Base-by-base conservation (phyloP, 2,329 filamentous ascomycete genomes). In the Alternaria sp. region DNA sequence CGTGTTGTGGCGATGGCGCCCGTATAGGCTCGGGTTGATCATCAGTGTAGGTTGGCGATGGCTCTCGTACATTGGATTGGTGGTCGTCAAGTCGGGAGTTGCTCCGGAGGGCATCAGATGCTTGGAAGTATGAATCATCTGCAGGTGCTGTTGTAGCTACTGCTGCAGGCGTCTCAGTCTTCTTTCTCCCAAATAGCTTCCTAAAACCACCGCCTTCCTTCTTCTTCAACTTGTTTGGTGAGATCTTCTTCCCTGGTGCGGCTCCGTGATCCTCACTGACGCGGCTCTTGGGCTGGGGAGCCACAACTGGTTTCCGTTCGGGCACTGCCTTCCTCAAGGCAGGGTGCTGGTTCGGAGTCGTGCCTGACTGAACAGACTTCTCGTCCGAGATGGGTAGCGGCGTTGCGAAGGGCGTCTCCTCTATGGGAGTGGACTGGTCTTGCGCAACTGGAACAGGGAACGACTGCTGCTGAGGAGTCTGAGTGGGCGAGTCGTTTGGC, bases 171-270 rank as follows among this genome's bases (percentile, higher is more conserved):
- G 60, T 59, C 9, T 77, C 73, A 3, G 65, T 66, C 65, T 78
- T 78, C 62, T 79, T 80, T 63, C 75, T 77, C 5, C 74, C 75
- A 51, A 80, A 80, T 2, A 81, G 59, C 66, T 78, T 80, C 55
- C 77, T 75, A 65, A 80, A 77, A 2, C 78, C 78, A 48, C 75
- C 73, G 28, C 72, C 71, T 26, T 73, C 74, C 28, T 73, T 73
- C 56, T 75, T 80, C 65, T 78, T 78, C 32, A 78, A 47, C 46
- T 79, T 80, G 63, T 74, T 75, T 2, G 75, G 72, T 5, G 75
- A 63, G 5, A 63, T 24, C 58, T 76, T 78, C 67, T 74, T 77
- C 7, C 62, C 62, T 4, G 67, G 44, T 26, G 57, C 61, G 2
- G 64, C 53, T 34, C 41, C 49, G 16, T 67, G 59, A 28, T 75